Base-by-base conservation (phyloP, 805 yeast species). In the Barnettozyma siamensis region DNA sequence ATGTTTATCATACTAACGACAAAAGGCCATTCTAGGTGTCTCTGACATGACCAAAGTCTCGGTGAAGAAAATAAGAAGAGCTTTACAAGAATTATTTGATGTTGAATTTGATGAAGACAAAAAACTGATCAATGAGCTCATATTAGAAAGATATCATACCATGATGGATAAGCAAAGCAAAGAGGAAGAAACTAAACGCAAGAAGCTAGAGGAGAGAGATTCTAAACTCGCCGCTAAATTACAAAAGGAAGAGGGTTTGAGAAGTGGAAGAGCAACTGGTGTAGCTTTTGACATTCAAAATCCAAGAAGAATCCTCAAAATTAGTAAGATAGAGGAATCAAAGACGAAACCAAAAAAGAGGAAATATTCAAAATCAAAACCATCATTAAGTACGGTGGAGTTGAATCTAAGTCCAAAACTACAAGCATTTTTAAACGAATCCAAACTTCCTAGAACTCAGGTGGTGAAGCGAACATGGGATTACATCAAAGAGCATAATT, bases 391-490 rank as follows among this genome's bases (percentile, higher is more conserved):
- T 35, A 65, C 71, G 33, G 65, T 67, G 30, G 75, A 73, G 16
- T 57, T 70, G 59, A 58, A 59, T 9, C 57, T 83, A 19, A 75
- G 83, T 24, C 66, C 72, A 2, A 72, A 70, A 30, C 65, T 86
- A 26, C 66, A 69, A 37, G 67, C 57, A 3, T 57, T 86, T 13
- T 55, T 85, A 8, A 75, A 73, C 1, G 64, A 53, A 16, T 42
- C 57, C 1, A 68, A 62, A 41, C 54, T 76, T 33, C 70, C 89
- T 4, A 64, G 95, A 49, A 79, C 91, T 0, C 81, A 81, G 55
- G 79, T 83, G 15, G 88, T 83, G 9, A 82, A 82, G 46, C 60
- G 60, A 35, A 57, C 84, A 5, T 85, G 94, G 94, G 72, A 67
- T 12, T 76, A 87, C 58, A 83, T 87, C 42, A 80, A 78, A 51